Evolutionary conservation across 192 early-diverging fungal species (phyloP), one percentile per base, ranked within the genome.

Genomic region (Polychytrium aggregatum): DNA sequence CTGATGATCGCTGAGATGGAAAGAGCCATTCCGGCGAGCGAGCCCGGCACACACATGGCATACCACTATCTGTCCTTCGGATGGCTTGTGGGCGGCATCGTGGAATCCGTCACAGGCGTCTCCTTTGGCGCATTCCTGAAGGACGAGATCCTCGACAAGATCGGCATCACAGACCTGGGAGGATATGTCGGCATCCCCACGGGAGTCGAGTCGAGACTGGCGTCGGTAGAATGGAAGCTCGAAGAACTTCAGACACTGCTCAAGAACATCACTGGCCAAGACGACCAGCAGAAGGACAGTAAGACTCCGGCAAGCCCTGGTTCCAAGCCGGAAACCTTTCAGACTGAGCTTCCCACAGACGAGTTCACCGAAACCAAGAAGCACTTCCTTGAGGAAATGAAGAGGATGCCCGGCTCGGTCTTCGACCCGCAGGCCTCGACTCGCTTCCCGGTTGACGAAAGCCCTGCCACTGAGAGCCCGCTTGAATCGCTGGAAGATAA

Each of bases 21-120:
- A 33, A 3, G n/a, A 2, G 46, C 56, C n/a, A 36, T 18, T 9
- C 60, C 60, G 13, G 24, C 16, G 21, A 2, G n/a, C 28, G 39
- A 36, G 11, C 56, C 55, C 5, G 56, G 51, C 17, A 26, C 11
- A 8, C 9, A 20, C 18, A 41, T n/a, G 25, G 13, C 9, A 6
- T 62, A 62, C 36, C 60, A 62, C 21, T 22, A 21, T 18, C 18
- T 62, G 2, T 46, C 48, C 7, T 62, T 54, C 45, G 60, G 57
- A 2, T 59, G 55, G 48, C 50, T 62, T 14, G 55, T 62, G 2
- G 60, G 56, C 22, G 55, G 60, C 18, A 39, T 62, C 24, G 48
- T 39, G 3, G 34, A 62, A 41, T 64, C 64, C 38, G 41, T 64
- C 8, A 17, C 52, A 11, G 60, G 55, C 18, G n/a, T 14, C 10